These are phyloP conservation scores for Penicillium digitatum DNA, from an alignment of 2,329 filamentous ascomycete genomes.

Conservation along the genomic window DNA sequence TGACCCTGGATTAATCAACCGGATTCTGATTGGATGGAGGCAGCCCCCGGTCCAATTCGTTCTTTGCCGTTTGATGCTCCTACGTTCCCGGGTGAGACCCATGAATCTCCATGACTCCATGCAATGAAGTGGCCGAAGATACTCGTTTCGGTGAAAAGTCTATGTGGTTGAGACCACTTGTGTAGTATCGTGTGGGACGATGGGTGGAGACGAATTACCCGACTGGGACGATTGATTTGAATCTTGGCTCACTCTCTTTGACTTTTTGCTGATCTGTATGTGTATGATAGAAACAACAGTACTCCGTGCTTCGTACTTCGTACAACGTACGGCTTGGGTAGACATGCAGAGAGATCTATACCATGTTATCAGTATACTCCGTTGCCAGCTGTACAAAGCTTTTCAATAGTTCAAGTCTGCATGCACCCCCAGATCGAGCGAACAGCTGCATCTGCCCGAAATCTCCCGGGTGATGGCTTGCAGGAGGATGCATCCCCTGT, in stretches of 20 bases:
- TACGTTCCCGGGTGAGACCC: background rate
- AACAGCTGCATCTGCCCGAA: background rate
- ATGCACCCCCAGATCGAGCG: background rate
- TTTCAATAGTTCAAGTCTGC: background rate
- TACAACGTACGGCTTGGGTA: background rate
- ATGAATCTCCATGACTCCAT: constrained; percentile 1
- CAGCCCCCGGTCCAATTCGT: background rate
- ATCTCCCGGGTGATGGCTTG: constrained; percentile 3
- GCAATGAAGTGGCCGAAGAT: background rate
- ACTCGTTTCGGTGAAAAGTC: constrained; percentile 3
- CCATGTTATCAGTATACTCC: background rate
- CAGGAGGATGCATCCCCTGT: background rate
- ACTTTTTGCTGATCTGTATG: background rate
- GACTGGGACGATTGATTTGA: constrained; percentile 1
- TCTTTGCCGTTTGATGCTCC: background rate
- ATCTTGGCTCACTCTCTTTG: background rate
- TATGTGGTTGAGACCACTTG: constrained; percentile 13
- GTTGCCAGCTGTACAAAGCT: background rate
- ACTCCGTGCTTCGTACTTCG: no score
- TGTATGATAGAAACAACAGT: background rate
- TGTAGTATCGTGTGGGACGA: background rate
- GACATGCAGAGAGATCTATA: background rate
- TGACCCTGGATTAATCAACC: background rate
- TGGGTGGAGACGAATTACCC: background rate
- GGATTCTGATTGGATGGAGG: background rate